These are phyloP conservation scores for Heliamphora exappendiculata DNA, from an alignment of 148 eudicot genomes.

Conservation along the genomic window DNA sequence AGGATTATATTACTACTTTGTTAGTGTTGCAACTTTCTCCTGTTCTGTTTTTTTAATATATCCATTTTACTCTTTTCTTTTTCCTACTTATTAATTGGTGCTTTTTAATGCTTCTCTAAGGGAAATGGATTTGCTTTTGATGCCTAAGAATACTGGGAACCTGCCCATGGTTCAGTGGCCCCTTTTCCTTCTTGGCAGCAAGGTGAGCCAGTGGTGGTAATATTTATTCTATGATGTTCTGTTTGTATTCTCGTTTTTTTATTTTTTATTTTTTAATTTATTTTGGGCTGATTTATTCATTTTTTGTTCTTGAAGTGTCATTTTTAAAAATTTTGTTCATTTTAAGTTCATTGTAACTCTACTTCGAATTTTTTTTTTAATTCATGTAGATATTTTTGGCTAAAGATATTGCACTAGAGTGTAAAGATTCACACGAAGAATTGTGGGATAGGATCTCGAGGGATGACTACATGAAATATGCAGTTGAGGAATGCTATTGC, in stretches of 20 bases:
- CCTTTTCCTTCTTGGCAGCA: conserved; percentile 95
- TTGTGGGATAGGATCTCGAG: conserved; percentile 82
- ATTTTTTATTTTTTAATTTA: not conserved
- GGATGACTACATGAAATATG: conserved; percentile 96
- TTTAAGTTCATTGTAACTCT: not conserved
- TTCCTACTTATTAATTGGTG: not conserved
- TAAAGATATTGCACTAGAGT: conserved; percentile 79
- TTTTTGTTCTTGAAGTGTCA: not conserved
- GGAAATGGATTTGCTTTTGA: conserved; percentile 89
- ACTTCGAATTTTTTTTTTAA: not conserved
- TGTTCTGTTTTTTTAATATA: not conserved
- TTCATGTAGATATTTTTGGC: conserved; percentile 73
- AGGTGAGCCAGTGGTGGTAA: conserved; percentile 35
- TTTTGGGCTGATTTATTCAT: not conserved
- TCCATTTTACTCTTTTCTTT: not conserved
- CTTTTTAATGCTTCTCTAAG: conserved; percentile 22
- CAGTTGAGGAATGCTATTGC: conserved; percentile 77
- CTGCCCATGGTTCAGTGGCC: conserved; percentile 98
- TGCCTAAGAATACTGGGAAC: conserved; percentile 75
- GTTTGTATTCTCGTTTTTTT: not conserved
- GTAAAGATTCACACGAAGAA: conserved; percentile 65
- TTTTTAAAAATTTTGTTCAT: not conserved
- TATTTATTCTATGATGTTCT: not conserved
- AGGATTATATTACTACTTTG: conserved; percentile 72
- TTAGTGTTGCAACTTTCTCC: conserved; percentile 28